Evolutionary conservation across 148 eudicot species (phyloP), one percentile per base, ranked within the genome.

Genomic region (Camellia granthamiana): DNA sequence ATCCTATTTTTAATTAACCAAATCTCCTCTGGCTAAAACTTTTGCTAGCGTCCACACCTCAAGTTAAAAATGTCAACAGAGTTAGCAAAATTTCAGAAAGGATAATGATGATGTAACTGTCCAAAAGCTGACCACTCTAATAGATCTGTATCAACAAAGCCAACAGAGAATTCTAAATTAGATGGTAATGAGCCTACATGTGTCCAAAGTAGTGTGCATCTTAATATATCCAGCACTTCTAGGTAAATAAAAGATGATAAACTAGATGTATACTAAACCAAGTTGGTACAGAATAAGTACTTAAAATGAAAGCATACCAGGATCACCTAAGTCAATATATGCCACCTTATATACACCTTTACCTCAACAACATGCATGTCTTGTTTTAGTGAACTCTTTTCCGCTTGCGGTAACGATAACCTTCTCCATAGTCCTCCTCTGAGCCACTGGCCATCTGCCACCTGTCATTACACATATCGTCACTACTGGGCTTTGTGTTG

Each of bases 141-240:
- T 67, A 83, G 81, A 89, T 87, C 87, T 87, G 84, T 84, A 85
- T 59, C 85, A 85, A 77, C 82, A 87, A 85, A 87, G 79, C 84
- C 84, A 83, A 75, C 51, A 80, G 76, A 74, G 73, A 77, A 73
- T 51, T 61, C 70, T 63, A 71, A 81, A 82, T 81, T 72, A 89
- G 82, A 85, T 65, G 69, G 68, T 75, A 87, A 80, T 83, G 69
- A 70, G 44, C 73, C 81, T 70, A 77, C 44, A 42, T 80, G 64
- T 81, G 77, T 75, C 78, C 78, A 59, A 44, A 18, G 61, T 71
- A 67, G 77, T 83, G 82, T 69, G 75, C 75, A 73, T 80, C 82
- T 79, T 74, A 38, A 21, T 46, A 78, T 79, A 72, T 66, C 66
- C n/a, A 74, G 62, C 68, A 69, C 76, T 64, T 61, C 76, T 23